These are phyloP conservation scores for Trichoderma sp. DNA, from an alignment of 2,329 filamentous ascomycete genomes.

Conservation along the genomic window DNA sequence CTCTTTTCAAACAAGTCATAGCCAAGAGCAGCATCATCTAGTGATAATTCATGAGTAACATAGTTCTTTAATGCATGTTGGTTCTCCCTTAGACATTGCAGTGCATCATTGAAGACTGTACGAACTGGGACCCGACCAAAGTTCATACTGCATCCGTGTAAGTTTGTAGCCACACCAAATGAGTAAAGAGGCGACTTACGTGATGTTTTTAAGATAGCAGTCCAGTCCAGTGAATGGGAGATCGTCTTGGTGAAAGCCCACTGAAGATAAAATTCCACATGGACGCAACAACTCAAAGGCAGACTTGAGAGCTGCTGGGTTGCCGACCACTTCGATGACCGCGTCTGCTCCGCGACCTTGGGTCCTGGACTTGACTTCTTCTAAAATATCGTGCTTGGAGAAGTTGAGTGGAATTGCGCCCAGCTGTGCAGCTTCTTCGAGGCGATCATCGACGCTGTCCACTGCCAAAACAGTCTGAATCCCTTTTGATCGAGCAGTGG, in stretches of 20 bases:
- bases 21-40: not conserved
- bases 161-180: not conserved
- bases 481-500: not conserved
- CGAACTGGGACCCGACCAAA: slow-evolving; percentile 2
- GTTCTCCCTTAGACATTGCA: not conserved
- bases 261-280: not conserved
- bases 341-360: not conserved
- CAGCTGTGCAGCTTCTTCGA: not conserved
- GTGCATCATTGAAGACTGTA: not conserved
- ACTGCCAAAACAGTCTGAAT: not conserved
- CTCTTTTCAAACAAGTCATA: slow-evolving; percentile 1
- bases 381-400: not conserved
- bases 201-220: not conserved
- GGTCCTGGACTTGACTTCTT: not conserved
- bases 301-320: not conserved
- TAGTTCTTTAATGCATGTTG: not conserved
- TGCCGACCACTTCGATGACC: not conserved
- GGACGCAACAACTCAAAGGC: slow-evolving; percentile 1
- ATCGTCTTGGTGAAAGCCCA: not conserved
- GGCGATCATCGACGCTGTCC: not conserved
- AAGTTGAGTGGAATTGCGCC: slow-evolving; percentile 1
- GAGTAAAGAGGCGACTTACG: not conserved
- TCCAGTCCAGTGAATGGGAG: not conserved
- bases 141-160: not conserved
- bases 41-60: not conserved